Base-by-base conservation (phyloP, 2,329 filamentous ascomycete genomes). In the Colletotrichum brevisporum region DNA sequence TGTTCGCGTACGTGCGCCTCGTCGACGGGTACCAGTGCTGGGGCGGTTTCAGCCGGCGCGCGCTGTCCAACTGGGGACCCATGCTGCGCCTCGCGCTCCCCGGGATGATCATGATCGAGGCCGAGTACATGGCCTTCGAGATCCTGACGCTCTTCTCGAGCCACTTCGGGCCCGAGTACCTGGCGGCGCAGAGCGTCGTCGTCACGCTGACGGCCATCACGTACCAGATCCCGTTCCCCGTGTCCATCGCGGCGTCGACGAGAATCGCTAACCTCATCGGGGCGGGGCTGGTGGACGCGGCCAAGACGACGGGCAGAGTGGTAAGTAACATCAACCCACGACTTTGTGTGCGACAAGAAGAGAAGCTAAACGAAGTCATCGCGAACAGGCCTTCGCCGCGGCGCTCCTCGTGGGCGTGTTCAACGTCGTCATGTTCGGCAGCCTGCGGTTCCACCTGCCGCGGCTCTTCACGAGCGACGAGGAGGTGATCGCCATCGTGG, bases 81-180 rank as follows among this genome's bases (percentile, higher is more conserved):
- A 97, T 97, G 95, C 89, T 98, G 74, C 89, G 90, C 55, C 90
- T 98, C 45, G 94, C 95, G 0, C 83, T 98, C 13, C 95, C 95
- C 0, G 95, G 95, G 1, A 90, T 98, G 78, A 84, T 97, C 72
- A 98, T 98, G 95, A 92, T 98, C 2, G 91, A 97, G 78, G 94
- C 95, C 5, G 95, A 98, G 78, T 97, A 93, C 82, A 87, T 98
- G 12, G 94, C 95, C 6, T 98, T 98, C 78, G 95, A 98, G 79
- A 90, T 97, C 56, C 84, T 97, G 71, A 97, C 94, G 0, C 85
- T 98, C n/a, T 90, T 91, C 9, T 89, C 93, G 0, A 93, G 91
- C 59, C 93, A 92, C 74, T 91, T 98, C 67, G 93, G 92, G 16
- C 90, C 93, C 2, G 91, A 91, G 18, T 90, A 92, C 70, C 88